Base-by-base conservation (phyloP, 1,139 yeast species). In the Nadsonia starkeyi-henricii region DNA sequence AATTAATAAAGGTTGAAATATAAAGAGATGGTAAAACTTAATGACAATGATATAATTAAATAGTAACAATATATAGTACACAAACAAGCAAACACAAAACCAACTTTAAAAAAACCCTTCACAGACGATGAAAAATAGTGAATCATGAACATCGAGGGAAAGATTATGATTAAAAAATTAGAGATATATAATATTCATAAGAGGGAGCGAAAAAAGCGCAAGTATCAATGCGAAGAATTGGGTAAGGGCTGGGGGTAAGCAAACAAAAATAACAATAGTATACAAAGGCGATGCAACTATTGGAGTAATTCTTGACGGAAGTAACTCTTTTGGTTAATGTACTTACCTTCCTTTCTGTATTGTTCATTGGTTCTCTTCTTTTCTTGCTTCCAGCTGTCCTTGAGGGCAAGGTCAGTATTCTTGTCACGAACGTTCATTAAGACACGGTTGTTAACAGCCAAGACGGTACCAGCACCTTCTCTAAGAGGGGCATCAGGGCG, bases 391-490 rank as follows among this genome's bases (percentile, higher is more conserved):
- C 96, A 88, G 8, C 74, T 77, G 61, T 85, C 75, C 75, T 85
- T 85, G 66, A 79, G 79, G 42, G 71, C 68, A 50, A 75, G 75
- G 37, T 63, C 65, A 20, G 64, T 61, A 43, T 63, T 65, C n/a
- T 58, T 55, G n/a, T 58, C 51, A 65, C 63, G 76, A 74, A 60
- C 76, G 76, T 56, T 70, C 65, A 47, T 75, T 63, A 55, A 72
- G 50, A 79, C 83, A 67, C 96, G 78, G 2, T 89, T 77, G 62
- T 89, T 96, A 2, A 96, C 96, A 36, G 96, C 95, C 61, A 85
- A 74, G 28, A 91, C 82, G 0, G 97, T 91, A 55, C 95, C 93
- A 68, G 86, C 96, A 45, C 96, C 97, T 62, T 88, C 96, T 33
- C 81, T 73, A 43, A 82, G 71, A 47, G 77, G 76, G 51, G 75